Percentiles rank a stretch among this genome's conserved stretches.
Evolutionary conservation across 2,329 filamentous ascomycete genomes (phyloP).

Genomic region (Penicillium sp.): DNA sequence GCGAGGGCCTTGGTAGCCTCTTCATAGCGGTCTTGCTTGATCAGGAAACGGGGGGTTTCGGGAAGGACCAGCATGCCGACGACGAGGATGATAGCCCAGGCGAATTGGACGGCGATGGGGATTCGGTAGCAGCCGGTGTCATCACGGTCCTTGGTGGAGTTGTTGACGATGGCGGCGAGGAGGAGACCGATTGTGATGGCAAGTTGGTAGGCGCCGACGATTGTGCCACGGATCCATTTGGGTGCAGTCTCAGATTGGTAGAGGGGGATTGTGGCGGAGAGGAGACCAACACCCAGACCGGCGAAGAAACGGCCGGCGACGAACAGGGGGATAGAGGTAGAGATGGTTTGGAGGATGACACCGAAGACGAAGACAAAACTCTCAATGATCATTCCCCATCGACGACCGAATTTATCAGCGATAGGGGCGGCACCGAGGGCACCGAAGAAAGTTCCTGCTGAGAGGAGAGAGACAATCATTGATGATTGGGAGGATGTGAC

Average conservation of each 20-base stretch:
- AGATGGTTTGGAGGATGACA: conserved; percentile 34
- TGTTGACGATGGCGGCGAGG: conserved; percentile 70
- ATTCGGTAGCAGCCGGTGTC: conserved; percentile 73
- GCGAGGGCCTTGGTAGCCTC: conserved; percentile 62
- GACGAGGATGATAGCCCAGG: conserved; percentile 75
- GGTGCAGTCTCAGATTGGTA: conserved; percentile 80
- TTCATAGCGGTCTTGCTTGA: conserved; percentile 70
- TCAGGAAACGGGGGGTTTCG: conserved; percentile 78
- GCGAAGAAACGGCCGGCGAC: conserved; percentile 53
- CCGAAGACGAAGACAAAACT: conserved; percentile 35
- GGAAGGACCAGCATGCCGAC: conserved; percentile 71
- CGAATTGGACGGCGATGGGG: conserved; percentile 74
- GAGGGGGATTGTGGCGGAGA: conserved; percentile 60
- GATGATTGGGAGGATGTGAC: conserved; percentile 52
- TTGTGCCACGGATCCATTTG: conserved; percentile 70
- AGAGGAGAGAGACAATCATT: conserved; percentile 46
- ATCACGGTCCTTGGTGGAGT: conserved; percentile 61
- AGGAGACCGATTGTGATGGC: conserved; percentile 75
- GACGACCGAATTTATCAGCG: conserved; percentile 37
- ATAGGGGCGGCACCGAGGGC: conserved; percentile 46
- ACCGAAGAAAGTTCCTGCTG: conserved; percentile 68
- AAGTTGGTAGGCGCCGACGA: conserved; percentile 77
- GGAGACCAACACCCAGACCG: conserved; percentile 67
- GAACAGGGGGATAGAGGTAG: conserved; percentile 31
- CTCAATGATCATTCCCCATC: conserved; percentile 43